Evolutionary conservation across 2,329 filamentous ascomycete species (phyloP).

Genomic region (Cladophialophora immunda): DNA sequence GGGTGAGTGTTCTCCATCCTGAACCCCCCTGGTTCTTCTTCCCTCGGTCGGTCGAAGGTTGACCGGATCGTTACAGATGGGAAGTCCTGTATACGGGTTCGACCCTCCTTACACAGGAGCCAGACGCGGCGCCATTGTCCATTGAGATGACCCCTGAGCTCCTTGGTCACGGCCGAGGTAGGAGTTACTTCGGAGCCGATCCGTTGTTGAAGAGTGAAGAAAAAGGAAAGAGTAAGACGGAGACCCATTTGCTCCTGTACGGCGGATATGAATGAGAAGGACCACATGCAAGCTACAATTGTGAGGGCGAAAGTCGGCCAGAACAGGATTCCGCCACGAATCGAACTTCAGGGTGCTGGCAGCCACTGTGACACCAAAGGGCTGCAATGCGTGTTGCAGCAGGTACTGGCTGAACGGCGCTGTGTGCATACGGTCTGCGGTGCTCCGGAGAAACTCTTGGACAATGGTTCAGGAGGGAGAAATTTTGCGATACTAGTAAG

Average conservation of each 20-base stretch:
- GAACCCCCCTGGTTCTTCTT: background rate
- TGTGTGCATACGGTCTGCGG: background rate
- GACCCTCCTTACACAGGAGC: constrained; percentile 6
- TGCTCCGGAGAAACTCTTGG: background rate
- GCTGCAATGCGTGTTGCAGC: background rate
- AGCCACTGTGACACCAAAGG: background rate
- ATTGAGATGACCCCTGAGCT: background rate
- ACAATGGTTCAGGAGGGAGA: background rate
- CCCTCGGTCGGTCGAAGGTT: background rate
- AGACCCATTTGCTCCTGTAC: background rate
- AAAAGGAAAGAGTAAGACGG: background rate
- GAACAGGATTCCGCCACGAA: background rate
- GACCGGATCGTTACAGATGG: constrained; percentile 32
- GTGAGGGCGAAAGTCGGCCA: background rate
- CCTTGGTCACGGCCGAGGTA: background rate
- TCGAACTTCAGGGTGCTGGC: background rate
- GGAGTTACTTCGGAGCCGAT: too few relatives aligned
- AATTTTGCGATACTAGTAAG: background rate
- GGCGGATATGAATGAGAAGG: background rate
- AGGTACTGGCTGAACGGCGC: background rate
- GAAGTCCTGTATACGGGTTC: constrained; percentile 38
- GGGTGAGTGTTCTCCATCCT: constrained; percentile 9
- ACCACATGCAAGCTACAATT: background rate
- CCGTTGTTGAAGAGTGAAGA: background rate
- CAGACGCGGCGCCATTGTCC: background rate